Percentiles rank a stretch among this genome's conserved stretches.
These are phyloP conservation scores for Syncephalastrum monosporum DNA, from an alignment of 371 early-diverging fungal genomes.

Conservation along the genomic window DNA sequence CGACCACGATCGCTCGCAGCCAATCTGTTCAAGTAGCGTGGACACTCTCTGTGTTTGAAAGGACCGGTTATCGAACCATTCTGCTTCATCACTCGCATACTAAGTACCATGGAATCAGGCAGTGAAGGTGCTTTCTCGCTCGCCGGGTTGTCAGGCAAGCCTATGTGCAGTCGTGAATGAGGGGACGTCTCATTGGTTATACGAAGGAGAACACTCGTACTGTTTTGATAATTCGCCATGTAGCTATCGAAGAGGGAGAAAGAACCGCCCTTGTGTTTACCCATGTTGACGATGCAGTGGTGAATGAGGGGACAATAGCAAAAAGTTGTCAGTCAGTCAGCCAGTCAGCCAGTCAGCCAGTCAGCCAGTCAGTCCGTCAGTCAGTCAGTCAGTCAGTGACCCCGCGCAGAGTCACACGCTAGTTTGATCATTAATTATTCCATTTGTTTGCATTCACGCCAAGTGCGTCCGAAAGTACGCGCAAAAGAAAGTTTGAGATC, in stretches of 20 bases:
- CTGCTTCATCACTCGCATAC: background rate
- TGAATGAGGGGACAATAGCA: too few species aligned
- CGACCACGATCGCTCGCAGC: conserved; percentile 60
- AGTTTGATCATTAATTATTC: too few species aligned
- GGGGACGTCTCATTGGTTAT: background rate
- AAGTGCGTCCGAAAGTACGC: too few species aligned
- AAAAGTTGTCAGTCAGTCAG: too few species aligned
- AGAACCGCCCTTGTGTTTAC: conserved; percentile 13
- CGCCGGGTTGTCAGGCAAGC: background rate
- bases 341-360: too few species aligned
- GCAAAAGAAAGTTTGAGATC: too few species aligned
- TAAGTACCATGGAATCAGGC: conserved; percentile 10
- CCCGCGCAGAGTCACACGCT: too few species aligned
- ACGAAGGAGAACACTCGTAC: background rate
- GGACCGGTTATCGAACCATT: background rate
- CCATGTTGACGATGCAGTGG: conserved; percentile 14
- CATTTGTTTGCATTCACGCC: too few species aligned
- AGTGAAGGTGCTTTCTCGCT: background rate
- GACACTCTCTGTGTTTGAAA: conserved; percentile 47
- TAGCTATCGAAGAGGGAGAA: conserved; percentile 13
- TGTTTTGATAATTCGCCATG: background rate
- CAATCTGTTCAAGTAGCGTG: conserved; percentile 62
- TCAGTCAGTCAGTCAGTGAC: too few species aligned
- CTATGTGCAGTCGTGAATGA: background rate
- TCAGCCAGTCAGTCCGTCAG: too few species aligned